Conservation (phyloP, 441 rosid species). For the Breynia disticha region DNA sequence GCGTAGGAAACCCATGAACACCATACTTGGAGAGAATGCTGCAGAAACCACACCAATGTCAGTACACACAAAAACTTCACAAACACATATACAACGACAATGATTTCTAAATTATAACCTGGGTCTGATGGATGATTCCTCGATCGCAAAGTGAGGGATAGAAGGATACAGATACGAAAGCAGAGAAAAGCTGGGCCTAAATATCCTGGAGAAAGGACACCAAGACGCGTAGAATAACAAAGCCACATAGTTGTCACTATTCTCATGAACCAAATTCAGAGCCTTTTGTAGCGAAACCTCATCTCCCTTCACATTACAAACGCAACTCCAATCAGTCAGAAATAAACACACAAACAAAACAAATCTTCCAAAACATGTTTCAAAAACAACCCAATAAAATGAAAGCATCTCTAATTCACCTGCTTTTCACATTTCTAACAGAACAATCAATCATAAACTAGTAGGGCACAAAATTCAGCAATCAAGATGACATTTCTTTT, state of each 20-base stretch:
- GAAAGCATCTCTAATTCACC: no score
- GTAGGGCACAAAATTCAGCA: neutral
- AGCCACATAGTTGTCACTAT: slow-evolving; percentile 50
- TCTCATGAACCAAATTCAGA: slow-evolving; percentile 51
- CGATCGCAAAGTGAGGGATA: slow-evolving; percentile 62
- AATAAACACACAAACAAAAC: neutral
- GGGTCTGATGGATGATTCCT: slow-evolving; percentile 74
- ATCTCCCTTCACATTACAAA: slow-evolving; percentile 53
- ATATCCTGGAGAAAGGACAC: slow-evolving; percentile 85
- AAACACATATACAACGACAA: neutral
- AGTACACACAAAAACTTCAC: neutral
- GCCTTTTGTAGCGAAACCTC: slow-evolving; percentile 62
- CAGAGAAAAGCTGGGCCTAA: slow-evolving; percentile 56
- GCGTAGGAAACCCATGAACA: slow-evolving; percentile 90
- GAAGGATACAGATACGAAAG: slow-evolving; percentile 61
- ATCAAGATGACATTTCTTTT: neutral
- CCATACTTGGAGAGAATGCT: slow-evolving; percentile 83
- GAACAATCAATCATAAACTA: no score
- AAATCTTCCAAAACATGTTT: neutral
- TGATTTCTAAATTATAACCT: slow-evolving; percentile 31
- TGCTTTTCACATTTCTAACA: no score
- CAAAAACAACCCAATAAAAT: no score
- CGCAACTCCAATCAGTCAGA: slow-evolving; percentile 10
- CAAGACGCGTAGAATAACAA: slow-evolving; percentile 88
- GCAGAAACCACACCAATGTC: slow-evolving; percentile 21